Base-by-base conservation (phyloP, 2,329 filamentous ascomycete genomes). In the Pestalotiopsis sp. region DNA sequence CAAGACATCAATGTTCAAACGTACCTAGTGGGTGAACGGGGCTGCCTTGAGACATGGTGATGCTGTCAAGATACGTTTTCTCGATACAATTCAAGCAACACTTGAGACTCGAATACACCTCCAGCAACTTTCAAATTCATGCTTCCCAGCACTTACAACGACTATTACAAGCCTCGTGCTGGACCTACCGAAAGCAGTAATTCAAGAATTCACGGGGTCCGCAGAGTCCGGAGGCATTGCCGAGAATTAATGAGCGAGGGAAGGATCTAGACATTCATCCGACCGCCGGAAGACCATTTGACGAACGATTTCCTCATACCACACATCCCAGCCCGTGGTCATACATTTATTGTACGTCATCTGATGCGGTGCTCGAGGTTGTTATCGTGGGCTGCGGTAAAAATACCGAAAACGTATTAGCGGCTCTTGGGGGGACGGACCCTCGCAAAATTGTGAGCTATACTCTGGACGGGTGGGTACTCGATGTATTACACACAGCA, bases 1-100 rank as follows among this genome's bases (percentile, higher is more conserved):
- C 11, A 20, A 17, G 20, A 9, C 9, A 38, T 0, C 40, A n/a
- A 25, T 4, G 20, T 68, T 49, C 0, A n/a, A 49, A 14, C 70
- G n/a, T 69, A 80, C 79, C 80, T 49, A 83, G 77, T 70, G 81
- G 82, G 73, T 83, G 81, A 17, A 75, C 69, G 72, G 75, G 68
- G 75, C 1, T 49, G 4, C 41, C n/a, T 49, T n/a, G 41, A 49
- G 41, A 49, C 41, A 49, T 49, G 14, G 7, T n/a, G 13, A 49
- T n/a, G 13, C 14, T n/a, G 4, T 49, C 11, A n/a, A 5, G 5
- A n/a, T 14, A 49, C 2, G 2, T 36, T 6, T 36, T 36, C 7
- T 49, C n/a, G 41, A 49, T n/a, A 12, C n/a, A 14, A 7, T 49
- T 49, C 6, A 14, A 14, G n/a, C 4, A n/a, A n/a, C 0, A 49